Evolutionary conservation across 352 stramenopile species (phyloP).

Genomic region (Phytopythium sindhum): DNA sequence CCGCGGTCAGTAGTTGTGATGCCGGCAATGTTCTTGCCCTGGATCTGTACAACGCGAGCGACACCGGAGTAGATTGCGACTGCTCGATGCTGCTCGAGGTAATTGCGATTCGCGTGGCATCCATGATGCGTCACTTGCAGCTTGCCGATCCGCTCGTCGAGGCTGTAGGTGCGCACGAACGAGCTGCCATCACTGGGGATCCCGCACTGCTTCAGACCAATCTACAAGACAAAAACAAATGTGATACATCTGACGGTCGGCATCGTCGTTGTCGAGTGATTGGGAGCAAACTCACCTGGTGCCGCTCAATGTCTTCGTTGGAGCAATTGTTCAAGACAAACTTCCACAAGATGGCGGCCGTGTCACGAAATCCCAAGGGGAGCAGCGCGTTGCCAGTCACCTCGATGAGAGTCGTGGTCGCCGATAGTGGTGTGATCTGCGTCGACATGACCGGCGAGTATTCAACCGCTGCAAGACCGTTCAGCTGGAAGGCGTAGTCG

Average conservation of each 20-base stretch:
- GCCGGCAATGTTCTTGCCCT: background rate
- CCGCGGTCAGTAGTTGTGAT: constrained; percentile 2
- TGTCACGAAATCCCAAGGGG: background rate
- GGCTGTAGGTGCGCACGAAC: background rate
- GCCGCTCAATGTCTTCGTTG: background rate
- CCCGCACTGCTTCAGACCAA: background rate
- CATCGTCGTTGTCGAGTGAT: background rate
- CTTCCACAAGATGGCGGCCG: background rate
- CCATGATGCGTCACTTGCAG: background rate
- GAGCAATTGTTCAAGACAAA: background rate
- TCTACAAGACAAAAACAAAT: background rate
- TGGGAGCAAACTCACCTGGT: background rate
- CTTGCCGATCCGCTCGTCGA: background rate
- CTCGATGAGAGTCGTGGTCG: background rate
- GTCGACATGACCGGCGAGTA: background rate
- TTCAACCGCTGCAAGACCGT: background rate
- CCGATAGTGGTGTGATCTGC: constrained; percentile 1
- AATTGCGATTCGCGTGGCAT: constrained; percentile 4
- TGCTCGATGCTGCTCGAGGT: constrained; percentile 1
- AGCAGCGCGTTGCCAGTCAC: background rate
- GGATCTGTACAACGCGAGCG: background rate
- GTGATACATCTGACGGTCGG: background rate
- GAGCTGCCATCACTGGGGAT: background rate
- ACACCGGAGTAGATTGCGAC: constrained; percentile 4
- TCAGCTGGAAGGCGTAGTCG: constrained; percentile 6